Percentiles rank a stretch among this genome's conserved stretches.
Evolutionary conservation across 2,329 filamentous ascomycete species (phyloP).

Genomic region (Didymella pinodella): DNA sequence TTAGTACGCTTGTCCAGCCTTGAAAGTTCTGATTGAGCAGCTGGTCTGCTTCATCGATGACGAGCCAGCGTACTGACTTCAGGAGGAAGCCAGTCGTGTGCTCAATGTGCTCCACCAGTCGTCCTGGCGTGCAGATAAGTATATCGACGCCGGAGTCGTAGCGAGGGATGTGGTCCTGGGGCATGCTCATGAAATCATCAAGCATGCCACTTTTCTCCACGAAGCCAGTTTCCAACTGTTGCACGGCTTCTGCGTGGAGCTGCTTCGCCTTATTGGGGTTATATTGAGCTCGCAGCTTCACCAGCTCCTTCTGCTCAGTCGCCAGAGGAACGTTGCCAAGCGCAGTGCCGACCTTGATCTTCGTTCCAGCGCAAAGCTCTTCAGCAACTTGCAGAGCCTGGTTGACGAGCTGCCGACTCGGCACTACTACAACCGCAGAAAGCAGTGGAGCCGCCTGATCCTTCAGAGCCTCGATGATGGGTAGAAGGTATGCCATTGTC

Average conservation of each 20-base stretch:
- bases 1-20: slow-evolving; percentile 81
- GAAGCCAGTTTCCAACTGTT: slow-evolving; percentile 42
- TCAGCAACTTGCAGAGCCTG: slow-evolving; percentile 84
- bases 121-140: slow-evolving; percentile 88
- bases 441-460: slow-evolving; percentile 70
- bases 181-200: slow-evolving; percentile 50
- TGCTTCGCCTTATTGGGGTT: slow-evolving; percentile 67
- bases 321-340: slow-evolving; percentile 80
- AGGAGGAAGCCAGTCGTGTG: slow-evolving; percentile 84
- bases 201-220: slow-evolving; percentile 50
- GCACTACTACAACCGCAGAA: slow-evolving; percentile 83
- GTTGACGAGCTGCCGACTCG: slow-evolving; percentile 86
- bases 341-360: slow-evolving; percentile 80
- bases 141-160: slow-evolving; percentile 81
- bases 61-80: slow-evolving; percentile 81
- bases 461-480: slow-evolving; percentile 80
- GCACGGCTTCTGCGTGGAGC: slow-evolving; percentile 53
- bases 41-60: slow-evolving; percentile 94
- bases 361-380: slow-evolving; percentile 72
- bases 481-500: slow-evolving; percentile 88
- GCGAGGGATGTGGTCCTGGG: slow-evolving; percentile 70
- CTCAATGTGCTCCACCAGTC: slow-evolving; percentile 88
- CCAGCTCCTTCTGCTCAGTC: slow-evolving; percentile 67
- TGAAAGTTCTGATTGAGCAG: slow-evolving; percentile 91
- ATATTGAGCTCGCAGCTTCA: slow-evolving; percentile 67